Base-by-base conservation (phyloP, 441 rosid species). In the Bocquillonia castaneifolia region DNA sequence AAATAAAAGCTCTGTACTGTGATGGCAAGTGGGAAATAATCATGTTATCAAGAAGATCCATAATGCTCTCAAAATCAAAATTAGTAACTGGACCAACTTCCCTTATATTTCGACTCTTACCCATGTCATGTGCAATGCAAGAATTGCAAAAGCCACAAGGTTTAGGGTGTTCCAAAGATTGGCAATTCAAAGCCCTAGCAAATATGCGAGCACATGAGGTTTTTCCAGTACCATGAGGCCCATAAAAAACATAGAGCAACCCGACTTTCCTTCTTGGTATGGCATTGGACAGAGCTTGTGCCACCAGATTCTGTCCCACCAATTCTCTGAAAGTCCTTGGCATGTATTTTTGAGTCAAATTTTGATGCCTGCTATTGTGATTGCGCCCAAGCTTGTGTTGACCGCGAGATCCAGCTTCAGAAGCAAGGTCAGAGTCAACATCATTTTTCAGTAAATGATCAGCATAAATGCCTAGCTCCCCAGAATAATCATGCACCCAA, bases 201-300 rank as follows among this genome's bases (percentile, higher is more conserved):
- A 95, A 90, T 71, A 92, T 88, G 42, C 98, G 85, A 79, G 98
- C 99, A 52, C 98, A 90, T 1, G 95, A 92, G 39, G 97, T 90
- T 84, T 92, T 95, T 45, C 99, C 99, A 2, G 98, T 92, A 69
- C 99, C 99, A 69, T 89, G 96, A 73, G 96, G 98, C 60, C 98
- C 99, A 17, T 95, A 84, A 64, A 95, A 92, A 32, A 92, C 95
- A 68, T 92, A 95, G 6, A 95, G 87, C 32, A 90, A 78, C 31
- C 95, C 99, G 63, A 95, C 86, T 82, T 84, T 95, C 61, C 85
- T 74, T 76, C 79, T 82, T 70, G 69, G 68, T 36, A 85, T 92
- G 20, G 98, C 99, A 77, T 95, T 95, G 32, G 90, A 88, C 74
- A 95, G 97, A 74, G 97, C 98, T 84, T 95, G 96, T 13, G 83